Evolutionary conservation across 2,329 filamentous ascomycete genomes (phyloP).

Genomic region (Colletotrichum gloeosporioides): DNA sequence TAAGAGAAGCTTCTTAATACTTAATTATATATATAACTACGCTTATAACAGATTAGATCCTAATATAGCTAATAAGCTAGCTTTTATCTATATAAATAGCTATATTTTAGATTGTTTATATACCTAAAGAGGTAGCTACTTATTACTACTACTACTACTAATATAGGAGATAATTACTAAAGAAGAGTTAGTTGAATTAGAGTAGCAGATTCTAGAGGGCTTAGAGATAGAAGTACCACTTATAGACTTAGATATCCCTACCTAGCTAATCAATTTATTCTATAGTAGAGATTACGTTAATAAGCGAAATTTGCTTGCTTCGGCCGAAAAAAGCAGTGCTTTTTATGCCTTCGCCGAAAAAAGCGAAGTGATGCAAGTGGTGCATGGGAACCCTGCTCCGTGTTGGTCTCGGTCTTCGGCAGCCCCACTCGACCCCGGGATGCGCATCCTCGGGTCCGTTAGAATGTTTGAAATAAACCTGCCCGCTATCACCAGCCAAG

Average conservation of each 20-base stretch:
- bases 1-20: background rate
- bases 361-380: too few species aligned
- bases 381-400: background rate
- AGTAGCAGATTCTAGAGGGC: too few species aligned
- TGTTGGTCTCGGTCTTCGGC: conserved; percentile 13
- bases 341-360: too few species aligned
- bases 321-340: background rate
- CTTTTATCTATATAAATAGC: background rate
- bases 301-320: background rate
- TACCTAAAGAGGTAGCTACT: background rate
- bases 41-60: background rate
- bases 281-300: background rate
- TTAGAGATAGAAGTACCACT: background rate
- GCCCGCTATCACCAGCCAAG: background rate
- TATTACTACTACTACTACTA: too few species aligned
- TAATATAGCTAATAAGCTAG: background rate
- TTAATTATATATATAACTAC: background rate
- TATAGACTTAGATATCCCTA: background rate
- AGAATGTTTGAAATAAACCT: conserved; percentile 12
- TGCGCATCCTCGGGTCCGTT: conserved; percentile 6
- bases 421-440: conserved; percentile 6
- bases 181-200: too few species aligned
- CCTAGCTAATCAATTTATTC: background rate
- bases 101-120: background rate
- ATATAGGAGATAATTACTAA: too few species aligned